Conservation (phyloP, 768 basidiomycete genomes). For the Leccinum rimulosum region DNA sequence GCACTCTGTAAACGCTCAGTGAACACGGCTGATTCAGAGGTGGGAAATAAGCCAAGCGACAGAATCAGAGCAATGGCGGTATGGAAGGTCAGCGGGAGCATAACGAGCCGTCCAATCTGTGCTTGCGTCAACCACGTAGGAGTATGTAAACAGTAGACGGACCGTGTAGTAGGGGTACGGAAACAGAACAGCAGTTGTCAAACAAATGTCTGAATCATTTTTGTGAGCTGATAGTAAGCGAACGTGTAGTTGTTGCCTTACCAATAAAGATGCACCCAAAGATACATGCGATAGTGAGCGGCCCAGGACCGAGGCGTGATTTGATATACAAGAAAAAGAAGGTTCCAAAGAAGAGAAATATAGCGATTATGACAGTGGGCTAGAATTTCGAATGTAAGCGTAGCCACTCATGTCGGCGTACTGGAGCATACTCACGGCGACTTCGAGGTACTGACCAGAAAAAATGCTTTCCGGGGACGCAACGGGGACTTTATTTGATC, state of each 20-base stretch:
- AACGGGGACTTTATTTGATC: conserved; percentile 40
- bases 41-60: conserved; percentile 60
- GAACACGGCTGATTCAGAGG: conserved; percentile 59
- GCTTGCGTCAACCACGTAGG: conserved; percentile 1
- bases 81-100: conserved; percentile 61
- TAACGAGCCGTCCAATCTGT: conserved; percentile 48
- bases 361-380: conserved; percentile 57
- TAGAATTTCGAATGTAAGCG: conserved; percentile 18
- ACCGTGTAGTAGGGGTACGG: conserved; percentile 64
- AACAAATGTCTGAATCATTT: conserved; percentile 46
- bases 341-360: conserved; percentile 65
- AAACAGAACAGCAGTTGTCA: conserved; percentile 57
- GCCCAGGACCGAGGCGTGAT: conserved; percentile 60
- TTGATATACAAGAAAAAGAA: conserved; percentile 57
- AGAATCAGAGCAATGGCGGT: conserved; percentile 50
- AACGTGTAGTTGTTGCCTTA: conserved; percentile 23
- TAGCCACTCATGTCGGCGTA: background rate
- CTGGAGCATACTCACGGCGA: conserved; percentile 28
- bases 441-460: conserved; percentile 57
- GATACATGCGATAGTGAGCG: conserved; percentile 53
- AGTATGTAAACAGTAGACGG: conserved; percentile 10
- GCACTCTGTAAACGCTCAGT: conserved; percentile 47
- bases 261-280: conserved; percentile 62
- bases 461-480: conserved; percentile 41
- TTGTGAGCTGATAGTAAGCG: background rate